Evolutionary conservation across 208 protist genomes (phyloP).

Genomic region (Acanthamoeba healyi): DNA sequence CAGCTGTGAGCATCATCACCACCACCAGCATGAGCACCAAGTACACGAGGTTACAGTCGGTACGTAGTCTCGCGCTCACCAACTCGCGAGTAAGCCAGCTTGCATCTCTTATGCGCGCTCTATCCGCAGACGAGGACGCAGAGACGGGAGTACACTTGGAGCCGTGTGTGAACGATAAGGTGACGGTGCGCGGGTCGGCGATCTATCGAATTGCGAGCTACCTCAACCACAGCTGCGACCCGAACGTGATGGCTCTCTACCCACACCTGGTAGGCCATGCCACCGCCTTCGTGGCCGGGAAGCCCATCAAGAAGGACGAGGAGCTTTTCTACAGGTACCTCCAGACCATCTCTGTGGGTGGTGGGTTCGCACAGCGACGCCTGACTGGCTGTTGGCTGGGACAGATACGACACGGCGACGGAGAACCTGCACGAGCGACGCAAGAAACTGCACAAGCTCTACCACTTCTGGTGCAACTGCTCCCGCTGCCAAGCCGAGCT

Average conservation of each 20-base stretch:
- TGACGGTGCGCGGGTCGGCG: constrained; percentile 36
- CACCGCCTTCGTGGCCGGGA: constrained; percentile 43
- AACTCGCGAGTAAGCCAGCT: no score
- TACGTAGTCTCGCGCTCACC: no score
- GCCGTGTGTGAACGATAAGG: constrained; percentile 62
- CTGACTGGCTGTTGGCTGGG: neutral
- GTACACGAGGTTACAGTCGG: constrained; percentile 9
- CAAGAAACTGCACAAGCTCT: constrained; percentile 49
- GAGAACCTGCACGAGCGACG: constrained; percentile 66
- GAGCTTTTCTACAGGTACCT: constrained; percentile 71
- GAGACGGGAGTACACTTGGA: constrained; percentile 56
- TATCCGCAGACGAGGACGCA: constrained; percentile 34
- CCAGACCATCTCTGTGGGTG: neutral
- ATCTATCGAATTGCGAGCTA: constrained; percentile 61
- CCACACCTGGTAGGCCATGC: constrained; percentile 28
- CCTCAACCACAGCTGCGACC: constrained; percentile 73
- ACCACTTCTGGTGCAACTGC: constrained; percentile 72
- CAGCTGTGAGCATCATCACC: neutral
- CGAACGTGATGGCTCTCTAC: constrained; percentile 64
- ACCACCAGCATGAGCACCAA: neutral
- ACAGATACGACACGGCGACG: constrained; percentile 57
- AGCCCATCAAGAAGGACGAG: constrained; percentile 69
- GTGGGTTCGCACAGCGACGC: no score
- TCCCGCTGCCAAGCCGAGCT: constrained; percentile 44
- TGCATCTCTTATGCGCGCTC: no score